Conservation (phyloP, 1,284 basidiomycete genomes). For the Cystobasidium slooffiae region DNA sequence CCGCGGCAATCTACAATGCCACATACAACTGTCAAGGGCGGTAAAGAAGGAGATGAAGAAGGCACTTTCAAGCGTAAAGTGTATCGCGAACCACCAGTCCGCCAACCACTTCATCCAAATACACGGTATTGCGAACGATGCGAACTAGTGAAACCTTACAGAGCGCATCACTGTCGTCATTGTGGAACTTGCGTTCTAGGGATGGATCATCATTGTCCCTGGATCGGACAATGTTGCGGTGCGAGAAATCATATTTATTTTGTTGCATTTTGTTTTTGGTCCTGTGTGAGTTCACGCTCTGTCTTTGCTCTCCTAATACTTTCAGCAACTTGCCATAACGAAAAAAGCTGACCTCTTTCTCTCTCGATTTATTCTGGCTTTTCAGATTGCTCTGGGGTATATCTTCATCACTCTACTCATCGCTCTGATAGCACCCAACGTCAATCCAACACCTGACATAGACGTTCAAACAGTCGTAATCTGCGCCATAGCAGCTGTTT, state of each 20-base stretch:
- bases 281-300: conserved; percentile 12
- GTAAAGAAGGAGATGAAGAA: neutral
- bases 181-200: conserved; percentile 50
- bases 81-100: conserved; percentile 35
- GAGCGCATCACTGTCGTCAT: conserved; percentile 73
- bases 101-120: conserved; percentile 30
- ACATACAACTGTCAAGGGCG: neutral
- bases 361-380: neutral
- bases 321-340: neutral
- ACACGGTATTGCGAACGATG: conserved; percentile 55
- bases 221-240: conserved; percentile 83
- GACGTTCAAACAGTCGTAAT: conserved; percentile 71
- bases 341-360: conserved; percentile 55
- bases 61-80: conserved; percentile 1
- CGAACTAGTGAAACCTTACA: conserved; percentile 67
- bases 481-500: conserved; percentile 68
- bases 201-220: conserved; percentile 53
- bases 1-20: neutral
- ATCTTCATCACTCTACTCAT: conserved; percentile 64
- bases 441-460: conserved; percentile 55
- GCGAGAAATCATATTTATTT: conserved; percentile 71
- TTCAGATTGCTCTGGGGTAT: conserved; percentile 52
- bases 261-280: conserved; percentile 32
- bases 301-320: neutral
- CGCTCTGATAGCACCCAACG: conserved; percentile 50